Evolutionary conservation across 1,284 basidiomycete species (phyloP).

Genomic region (Cryptococcus sp.): DNA sequence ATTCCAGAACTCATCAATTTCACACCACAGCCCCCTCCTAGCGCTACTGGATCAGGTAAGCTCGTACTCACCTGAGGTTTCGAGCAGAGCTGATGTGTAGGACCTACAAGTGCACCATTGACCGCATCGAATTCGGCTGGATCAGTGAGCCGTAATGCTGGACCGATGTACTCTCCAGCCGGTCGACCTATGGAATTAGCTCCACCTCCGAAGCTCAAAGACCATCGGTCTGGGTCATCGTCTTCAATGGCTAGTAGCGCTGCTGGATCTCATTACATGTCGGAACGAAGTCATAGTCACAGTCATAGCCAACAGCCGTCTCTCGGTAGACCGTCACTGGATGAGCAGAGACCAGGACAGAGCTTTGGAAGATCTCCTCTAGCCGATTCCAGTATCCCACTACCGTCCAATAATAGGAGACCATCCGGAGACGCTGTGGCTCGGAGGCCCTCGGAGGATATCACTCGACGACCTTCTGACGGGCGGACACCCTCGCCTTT

Average conservation of each 20-base stretch:
- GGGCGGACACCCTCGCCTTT: background rate
- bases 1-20: conserved; percentile 45
- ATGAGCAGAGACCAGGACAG: conserved; percentile 20
- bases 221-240: conserved; percentile 8
- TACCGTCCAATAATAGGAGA: background rate
- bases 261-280: background rate
- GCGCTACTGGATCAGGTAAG: conserved; percentile 2
- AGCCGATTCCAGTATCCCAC: conserved; percentile 12
- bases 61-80: background rate
- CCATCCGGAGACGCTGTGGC: conserved; percentile 6
- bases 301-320: conserved; percentile 5
- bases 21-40: conserved; percentile 7
- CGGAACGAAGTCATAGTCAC: conserved; percentile 7
- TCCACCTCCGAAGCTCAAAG: conserved; percentile 5
- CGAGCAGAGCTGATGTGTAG: too few species aligned
- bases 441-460: background rate
- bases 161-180: background rate
- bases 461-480: background rate
- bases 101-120: background rate
- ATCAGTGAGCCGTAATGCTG: conserved; percentile 1
- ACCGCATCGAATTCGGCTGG: background rate
- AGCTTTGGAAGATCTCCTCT: conserved; percentile 25
- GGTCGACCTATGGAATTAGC: conserved; percentile 3
- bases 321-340: conserved; percentile 15
- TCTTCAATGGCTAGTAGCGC: conserved; percentile 11